Evolutionary conservation across 139 green algal species (phyloP).

Genomic region (Asterochloris sp.): DNA sequence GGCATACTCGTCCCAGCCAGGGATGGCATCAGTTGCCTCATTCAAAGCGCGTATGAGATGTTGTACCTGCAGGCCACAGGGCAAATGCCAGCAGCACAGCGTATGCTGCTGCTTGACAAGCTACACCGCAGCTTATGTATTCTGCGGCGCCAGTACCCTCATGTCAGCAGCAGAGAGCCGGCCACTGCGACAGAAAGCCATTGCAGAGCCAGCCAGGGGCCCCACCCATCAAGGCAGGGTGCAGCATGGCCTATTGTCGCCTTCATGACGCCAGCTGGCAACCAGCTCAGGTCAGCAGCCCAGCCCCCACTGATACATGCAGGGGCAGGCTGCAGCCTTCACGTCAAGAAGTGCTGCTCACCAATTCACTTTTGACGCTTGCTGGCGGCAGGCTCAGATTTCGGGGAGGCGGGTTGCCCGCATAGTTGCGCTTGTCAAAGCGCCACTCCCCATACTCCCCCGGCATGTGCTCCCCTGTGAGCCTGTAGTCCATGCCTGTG

Average conservation of each 20-base stretch:
- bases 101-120: not conserved
- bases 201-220: no score
- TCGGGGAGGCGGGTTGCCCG: conserved; percentile 49
- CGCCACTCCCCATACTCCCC: conserved; percentile 88
- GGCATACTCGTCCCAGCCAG: conserved; percentile 76
- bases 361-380: conserved; percentile 79
- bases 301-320: not conserved
- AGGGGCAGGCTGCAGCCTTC: not conserved
- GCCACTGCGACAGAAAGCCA: no score
- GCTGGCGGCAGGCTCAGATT: conserved; percentile 59
- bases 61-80: conserved; percentile 27
- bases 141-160: not conserved
- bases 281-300: not conserved
- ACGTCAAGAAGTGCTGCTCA: conserved; percentile 19
- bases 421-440: conserved; percentile 95
- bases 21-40: conserved; percentile 58
- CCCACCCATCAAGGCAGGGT: not conserved
- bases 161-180: not conserved
- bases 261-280: not conserved
- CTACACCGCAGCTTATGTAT: not conserved
- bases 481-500: conserved; percentile 75
- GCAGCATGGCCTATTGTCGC: not conserved
- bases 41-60: conserved; percentile 53
- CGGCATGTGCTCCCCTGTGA: conserved; percentile 65
- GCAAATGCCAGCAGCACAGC: not conserved